Evolutionary conservation across 306 rosid species (phyloP), one percentile per base, ranked within the genome.

Genomic region (Nissolia schottii): DNA sequence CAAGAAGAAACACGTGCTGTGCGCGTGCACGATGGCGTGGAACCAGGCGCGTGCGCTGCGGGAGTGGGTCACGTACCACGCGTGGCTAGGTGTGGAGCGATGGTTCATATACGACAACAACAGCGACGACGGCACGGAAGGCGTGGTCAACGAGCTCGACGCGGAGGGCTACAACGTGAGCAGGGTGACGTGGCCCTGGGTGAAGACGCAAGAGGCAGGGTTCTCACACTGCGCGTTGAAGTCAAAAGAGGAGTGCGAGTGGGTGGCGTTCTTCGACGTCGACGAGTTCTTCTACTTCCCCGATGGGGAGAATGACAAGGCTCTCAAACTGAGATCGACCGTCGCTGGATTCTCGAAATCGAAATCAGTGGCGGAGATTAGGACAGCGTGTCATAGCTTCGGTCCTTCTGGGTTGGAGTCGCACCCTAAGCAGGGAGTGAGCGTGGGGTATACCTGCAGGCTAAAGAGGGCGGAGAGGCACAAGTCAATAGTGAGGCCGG

Each of bases 81-180:
- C 93, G 6, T 89, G 93, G 96, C 86, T 89, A 0, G 97, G 97
- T 0, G 89, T 92, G 1, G 92, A 86, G 65, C 75, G 85, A 10
- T 92, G 96, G 93, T 89, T 92, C 62, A 84, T 92, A 49, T 92
- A 92, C 46, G 97, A 92, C 35, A 92, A 92, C 73, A 89, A 92
- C 48, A 92, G 96, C 23, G 93, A 92, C 25, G 97, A 92, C 28
- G 87, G 51, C 9, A 77, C 86, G 9, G 86, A 86, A 1, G 73
- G 65, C 2, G 86, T 81, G 24, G 69, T 86, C n/a, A 12, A 20
- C 3, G 88, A 87, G 22, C 93, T 91, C 7, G 73, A 84, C 31
- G 14, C 2, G 0, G 31, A 67, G 61, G 83, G 79, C 8, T 87
- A 80, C 58, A 89, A 87, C 8, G 82, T 92, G 1, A 87, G 67